Conservation (phyloP, 345 rosid genomes). For the Abelmoschus esculentus region DNA sequence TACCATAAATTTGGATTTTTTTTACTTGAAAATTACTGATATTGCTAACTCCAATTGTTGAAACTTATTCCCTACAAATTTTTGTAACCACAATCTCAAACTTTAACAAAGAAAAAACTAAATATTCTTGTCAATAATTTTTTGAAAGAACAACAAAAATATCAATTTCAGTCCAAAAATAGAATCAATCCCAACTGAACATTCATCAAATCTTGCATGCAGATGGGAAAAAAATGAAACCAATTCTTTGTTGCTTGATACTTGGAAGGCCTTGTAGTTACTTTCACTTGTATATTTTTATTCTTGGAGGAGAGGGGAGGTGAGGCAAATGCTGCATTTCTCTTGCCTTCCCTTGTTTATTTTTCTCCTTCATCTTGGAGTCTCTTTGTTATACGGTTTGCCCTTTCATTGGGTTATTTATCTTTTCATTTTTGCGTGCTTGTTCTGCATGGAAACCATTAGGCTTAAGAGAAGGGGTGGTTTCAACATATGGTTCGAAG, state of each 20-base stretch:
- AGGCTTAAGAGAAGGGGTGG: constrained; percentile 16
- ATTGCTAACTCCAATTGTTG: neutral
- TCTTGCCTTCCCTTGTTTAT: neutral
- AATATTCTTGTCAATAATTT: neutral
- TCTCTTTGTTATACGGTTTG: neutral
- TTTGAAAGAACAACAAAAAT: neutral
- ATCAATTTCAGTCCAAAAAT: neutral
- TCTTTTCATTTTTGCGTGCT: neutral
- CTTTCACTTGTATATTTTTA: neutral
- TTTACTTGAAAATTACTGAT: neutral
- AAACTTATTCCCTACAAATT: neutral
- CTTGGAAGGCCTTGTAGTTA: neutral
- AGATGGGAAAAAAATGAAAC: neutral
- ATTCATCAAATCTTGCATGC: neutral
- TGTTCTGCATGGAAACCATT: neutral
- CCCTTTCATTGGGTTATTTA: constrained; percentile 1
- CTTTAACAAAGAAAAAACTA: neutral
- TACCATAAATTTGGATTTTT: neutral
- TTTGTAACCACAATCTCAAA: neutral
- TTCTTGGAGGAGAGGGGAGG: neutral
- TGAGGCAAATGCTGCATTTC: neutral
- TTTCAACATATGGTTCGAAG: constrained; percentile 12
- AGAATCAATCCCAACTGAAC: neutral
- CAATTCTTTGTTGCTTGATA: neutral
- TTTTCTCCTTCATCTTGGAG: neutral